These are phyloP conservation scores for Mycena galopus DNA, from an alignment of 768 basidiomycete genomes.

Conservation along the genomic window DNA sequence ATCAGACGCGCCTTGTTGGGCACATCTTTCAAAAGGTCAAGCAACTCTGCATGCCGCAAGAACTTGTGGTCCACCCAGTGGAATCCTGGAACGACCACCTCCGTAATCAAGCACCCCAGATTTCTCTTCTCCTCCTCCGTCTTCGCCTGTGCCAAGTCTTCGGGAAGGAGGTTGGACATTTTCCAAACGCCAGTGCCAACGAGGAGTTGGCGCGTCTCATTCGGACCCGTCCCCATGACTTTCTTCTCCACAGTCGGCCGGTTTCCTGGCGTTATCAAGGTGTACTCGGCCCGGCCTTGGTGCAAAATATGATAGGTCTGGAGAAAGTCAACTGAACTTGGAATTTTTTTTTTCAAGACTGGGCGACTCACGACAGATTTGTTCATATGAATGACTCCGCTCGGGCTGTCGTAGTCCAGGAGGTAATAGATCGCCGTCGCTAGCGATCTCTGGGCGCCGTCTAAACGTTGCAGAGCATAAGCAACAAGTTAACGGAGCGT, in stretches of 20 bases:
- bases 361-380: conserved; percentile 54
- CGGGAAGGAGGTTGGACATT: conserved; percentile 65
- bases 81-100: conserved; percentile 68
- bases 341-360: conserved; percentile 28
- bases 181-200: conserved; percentile 69
- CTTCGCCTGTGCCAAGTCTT: conserved; percentile 47
- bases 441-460: conserved; percentile 45
- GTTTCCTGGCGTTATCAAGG: conserved; percentile 51
- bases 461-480: background rate
- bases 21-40: conserved; percentile 45
- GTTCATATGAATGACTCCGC: conserved; percentile 60
- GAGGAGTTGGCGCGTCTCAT: conserved; percentile 63
- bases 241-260: conserved; percentile 51
- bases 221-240: conserved; percentile 53
- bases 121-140: conserved; percentile 31
- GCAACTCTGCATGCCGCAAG: conserved; percentile 45
- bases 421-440: conserved; percentile 65
- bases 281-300: conserved; percentile 64
- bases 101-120: conserved; percentile 67
- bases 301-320: conserved; percentile 69
- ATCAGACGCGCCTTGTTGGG: conserved; percentile 11
- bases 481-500: background rate
- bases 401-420: conserved; percentile 53
- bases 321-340: background rate
- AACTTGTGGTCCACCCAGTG: conserved; percentile 65